Evolutionary conservation across 148 eudicot genomes (phyloP).

Genomic region (Camellia sinensis): DNA sequence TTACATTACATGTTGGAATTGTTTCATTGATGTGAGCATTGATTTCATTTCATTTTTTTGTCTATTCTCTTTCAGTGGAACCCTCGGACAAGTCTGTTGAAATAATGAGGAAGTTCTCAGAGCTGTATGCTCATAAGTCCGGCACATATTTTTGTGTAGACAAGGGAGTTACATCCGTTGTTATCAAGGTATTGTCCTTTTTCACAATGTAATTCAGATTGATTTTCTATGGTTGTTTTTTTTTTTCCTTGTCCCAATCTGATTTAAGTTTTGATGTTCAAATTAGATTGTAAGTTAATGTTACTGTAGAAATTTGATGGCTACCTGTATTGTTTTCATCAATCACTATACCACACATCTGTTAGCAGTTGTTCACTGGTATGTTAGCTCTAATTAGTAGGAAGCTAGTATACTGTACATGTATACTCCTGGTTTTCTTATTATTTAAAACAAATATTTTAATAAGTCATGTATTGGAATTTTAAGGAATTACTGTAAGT

Average conservation of each 20-base stretch:
- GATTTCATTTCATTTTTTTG: background rate
- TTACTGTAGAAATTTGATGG: background rate
- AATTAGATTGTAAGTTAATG: background rate
- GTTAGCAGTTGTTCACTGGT: background rate
- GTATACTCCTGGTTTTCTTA: background rate
- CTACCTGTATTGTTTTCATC: background rate
- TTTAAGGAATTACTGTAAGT: background rate
- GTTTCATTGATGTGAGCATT: background rate
- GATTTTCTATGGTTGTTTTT: background rate
- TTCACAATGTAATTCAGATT: too few relatives aligned
- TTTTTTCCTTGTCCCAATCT: background rate
- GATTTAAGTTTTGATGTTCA: background rate
- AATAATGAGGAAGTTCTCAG: constrained; percentile 93
- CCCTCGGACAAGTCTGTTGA: constrained; percentile 87
- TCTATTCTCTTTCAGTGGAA: constrained; percentile 44
- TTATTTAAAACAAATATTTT: background rate
- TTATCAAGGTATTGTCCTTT: constrained; percentile 65
- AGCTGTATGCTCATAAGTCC: constrained; percentile 89
- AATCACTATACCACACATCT: background rate
- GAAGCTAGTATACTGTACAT: background rate
- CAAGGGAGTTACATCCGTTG: constrained; percentile 94
- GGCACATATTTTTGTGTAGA: constrained; percentile 84
- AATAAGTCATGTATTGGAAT: background rate
- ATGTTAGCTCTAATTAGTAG: background rate
- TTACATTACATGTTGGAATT: background rate